These are phyloP conservation scores for Ceratobasidium sp. DNA, from an alignment of 1,284 basidiomycete species.

Conservation along the genomic window DNA sequence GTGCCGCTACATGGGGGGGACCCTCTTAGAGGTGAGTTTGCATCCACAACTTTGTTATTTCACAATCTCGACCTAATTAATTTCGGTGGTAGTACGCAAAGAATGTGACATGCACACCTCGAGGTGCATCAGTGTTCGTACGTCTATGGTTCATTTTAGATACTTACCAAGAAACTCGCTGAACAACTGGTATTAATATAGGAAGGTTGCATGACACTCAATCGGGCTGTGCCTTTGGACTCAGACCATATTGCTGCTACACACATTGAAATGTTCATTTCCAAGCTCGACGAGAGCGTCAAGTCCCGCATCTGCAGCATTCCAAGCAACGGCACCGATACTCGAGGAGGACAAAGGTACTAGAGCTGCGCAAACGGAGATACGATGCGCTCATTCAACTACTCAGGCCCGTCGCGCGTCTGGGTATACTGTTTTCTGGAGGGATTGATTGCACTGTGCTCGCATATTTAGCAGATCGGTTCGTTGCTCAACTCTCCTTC, in stretches of 20 bases:
- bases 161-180: slow-evolving; percentile 57
- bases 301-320: slow-evolving; percentile 54
- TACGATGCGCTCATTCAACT: neutral
- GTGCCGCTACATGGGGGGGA: slow-evolving; percentile 54
- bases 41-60: neutral
- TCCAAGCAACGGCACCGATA: slow-evolving; percentile 43
- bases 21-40: slow-evolving; percentile 14
- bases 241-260: neutral
- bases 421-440: slow-evolving; percentile 93
- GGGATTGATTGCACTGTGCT: slow-evolving; percentile 92
- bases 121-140: slow-evolving; percentile 12
- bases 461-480: slow-evolving; percentile 80
- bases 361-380: neutral
- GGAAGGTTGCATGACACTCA: slow-evolving; percentile 31
- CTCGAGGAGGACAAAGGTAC: neutral
- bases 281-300: slow-evolving; percentile 50
- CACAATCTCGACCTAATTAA: neutral
- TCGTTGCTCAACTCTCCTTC: slow-evolving; percentile 44
- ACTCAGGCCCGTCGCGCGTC: slow-evolving; percentile 52
- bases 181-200: slow-evolving; percentile 46
- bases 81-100: neutral
- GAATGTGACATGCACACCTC: slow-evolving; percentile 20
- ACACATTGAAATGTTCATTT: slow-evolving; percentile 47
- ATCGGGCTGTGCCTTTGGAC: slow-evolving; percentile 27
- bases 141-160: neutral